These are phyloP conservation scores for Curvularia hawaiiensis DNA, from an alignment of 2,329 filamentous ascomycete species.

Conservation along the genomic window DNA sequence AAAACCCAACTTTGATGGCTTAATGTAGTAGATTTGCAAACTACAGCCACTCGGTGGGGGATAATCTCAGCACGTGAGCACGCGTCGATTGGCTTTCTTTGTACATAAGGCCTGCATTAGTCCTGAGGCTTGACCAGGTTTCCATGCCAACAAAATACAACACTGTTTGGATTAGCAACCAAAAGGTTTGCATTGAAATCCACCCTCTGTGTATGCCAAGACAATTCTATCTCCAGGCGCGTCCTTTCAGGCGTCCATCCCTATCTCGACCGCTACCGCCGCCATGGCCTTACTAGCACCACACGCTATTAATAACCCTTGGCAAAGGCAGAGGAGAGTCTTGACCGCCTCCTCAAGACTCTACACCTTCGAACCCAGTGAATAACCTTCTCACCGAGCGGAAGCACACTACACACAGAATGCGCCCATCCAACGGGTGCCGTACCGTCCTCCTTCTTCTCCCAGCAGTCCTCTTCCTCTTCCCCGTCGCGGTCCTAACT, in stretches of 20 bases:
- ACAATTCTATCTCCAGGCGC: not conserved
- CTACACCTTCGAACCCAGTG: not conserved
- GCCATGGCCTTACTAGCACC: slow-evolving; percentile 1
- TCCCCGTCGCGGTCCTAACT: slow-evolving; percentile 28
- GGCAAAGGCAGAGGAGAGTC: not conserved
- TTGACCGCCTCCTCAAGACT: not conserved
- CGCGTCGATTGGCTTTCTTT: not conserved
- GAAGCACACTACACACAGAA: slow-evolving; percentile 4
- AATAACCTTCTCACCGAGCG: not conserved
- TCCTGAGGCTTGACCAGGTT: not conserved
- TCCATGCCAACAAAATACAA: not conserved
- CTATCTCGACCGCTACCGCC: not conserved
- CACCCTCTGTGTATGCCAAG: not conserved
- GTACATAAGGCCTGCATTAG: not conserved
- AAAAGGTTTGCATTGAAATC: not conserved
- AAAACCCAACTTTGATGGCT: no score
- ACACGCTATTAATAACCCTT: not conserved
- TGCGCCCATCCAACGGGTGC: slow-evolving; percentile 29
- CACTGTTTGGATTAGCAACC: not conserved
- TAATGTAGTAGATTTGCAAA: not conserved
- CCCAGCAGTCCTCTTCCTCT: slow-evolving; percentile 30
- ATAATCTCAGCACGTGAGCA: slow-evolving; percentile 1
- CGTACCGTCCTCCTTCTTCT: slow-evolving; percentile 30
- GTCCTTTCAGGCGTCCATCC: slow-evolving; percentile 7
- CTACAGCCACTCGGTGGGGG: not conserved